phyloP scores from a whole-genome alignment of 2,329 filamentous ascomycete genomes.

The Hypoxylon rubiginosum region DNA sequence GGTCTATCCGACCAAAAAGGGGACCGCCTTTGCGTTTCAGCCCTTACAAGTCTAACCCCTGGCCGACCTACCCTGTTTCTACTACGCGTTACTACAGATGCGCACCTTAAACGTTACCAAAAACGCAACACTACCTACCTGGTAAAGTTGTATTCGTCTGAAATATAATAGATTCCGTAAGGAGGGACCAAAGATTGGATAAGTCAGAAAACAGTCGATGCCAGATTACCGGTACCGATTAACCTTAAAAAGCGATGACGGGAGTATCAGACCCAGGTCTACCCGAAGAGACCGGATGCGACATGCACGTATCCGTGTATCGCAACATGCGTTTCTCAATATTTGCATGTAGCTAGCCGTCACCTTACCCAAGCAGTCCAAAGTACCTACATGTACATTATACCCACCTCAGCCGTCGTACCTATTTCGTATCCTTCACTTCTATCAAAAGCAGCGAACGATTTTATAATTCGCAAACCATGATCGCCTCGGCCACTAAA shows the following conservation, averaged over 20 bases:
- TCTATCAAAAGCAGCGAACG: not conserved
- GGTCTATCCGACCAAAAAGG: slow-evolving; percentile 35
- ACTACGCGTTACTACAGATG: slow-evolving; percentile 5
- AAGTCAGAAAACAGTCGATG: slow-evolving; percentile 10
- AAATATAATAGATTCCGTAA: slow-evolving; percentile 10
- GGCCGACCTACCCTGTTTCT: slow-evolving; percentile 1
- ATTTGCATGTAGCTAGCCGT: not conserved
- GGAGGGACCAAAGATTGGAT: slow-evolving; percentile 1
- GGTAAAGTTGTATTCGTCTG: slow-evolving; percentile 24
- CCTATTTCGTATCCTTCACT: not conserved
- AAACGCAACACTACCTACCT: slow-evolving; percentile 8
- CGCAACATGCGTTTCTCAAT: not conserved
- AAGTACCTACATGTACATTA: not conserved
- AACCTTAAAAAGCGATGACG: slow-evolving; percentile 33
- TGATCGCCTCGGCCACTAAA: not conserved
- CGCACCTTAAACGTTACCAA: slow-evolving; percentile 4
- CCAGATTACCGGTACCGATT: slow-evolving; percentile 24
- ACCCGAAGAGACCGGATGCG: not conserved
- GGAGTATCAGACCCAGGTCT: slow-evolving; percentile 5
- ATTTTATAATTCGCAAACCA: not conserved
- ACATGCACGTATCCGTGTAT: slow-evolving; percentile 26
- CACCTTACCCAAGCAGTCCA: not conserved
- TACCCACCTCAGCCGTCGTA: too few species aligned
- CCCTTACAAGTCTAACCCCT: slow-evolving; percentile 21
- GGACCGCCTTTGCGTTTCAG: slow-evolving; percentile 36